Evolutionary conservation across 2,329 filamentous ascomycete genomes (phyloP), one percentile per base, ranked within the genome.

Genomic region (Cladobotryum protrusum): DNA sequence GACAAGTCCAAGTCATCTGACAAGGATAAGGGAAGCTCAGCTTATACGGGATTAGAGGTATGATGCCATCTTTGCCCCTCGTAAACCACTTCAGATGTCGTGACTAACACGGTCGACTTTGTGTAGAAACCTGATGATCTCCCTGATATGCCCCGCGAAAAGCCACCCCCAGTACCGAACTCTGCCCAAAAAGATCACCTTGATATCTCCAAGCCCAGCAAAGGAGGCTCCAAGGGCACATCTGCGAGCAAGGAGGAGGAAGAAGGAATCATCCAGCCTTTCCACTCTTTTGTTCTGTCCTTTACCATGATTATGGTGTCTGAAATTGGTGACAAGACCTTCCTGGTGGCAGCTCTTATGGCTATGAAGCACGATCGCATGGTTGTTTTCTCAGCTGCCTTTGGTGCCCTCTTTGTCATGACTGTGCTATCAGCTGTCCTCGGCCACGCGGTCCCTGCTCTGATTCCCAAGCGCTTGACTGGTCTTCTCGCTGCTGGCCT

Each of bases 301-400:
- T 83, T 96, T 53, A 92, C 91, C 51, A 99, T 97, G 93, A 99
- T 99, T 61, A 75, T 97, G 55, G 86, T 97, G 60, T 96, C 92
- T 43, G 93, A 99, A 67, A 83, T 99, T 61, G 93, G 93, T 56
- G 93, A 99, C 79, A 99, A 99, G 73, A 99, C 93, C 0, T 99
- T 99, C 74, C 78, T 99, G 40, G 89, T 99, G 18, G 93, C 93
- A 6, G 92, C 91, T 7, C 81, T 99, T 15, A 99, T 99, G 93
- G 93, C 93, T 12, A 99, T 99, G 93, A 93, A 96, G 66, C 92
- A 99, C 62, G 87, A 93, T 54, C 86, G 93, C 47, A 74, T 96
- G 56, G 79, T 97, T 12, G 93, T 99, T 54, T 99, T 99, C 71
- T 87, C 89, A 2, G 90, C 93, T 7, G 93, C 93, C n/a, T 92